Evolutionary conservation across 2,329 filamentous ascomycete genomes (phyloP).

Genomic region (Ophiocordyceps camponoti-saundersi): DNA sequence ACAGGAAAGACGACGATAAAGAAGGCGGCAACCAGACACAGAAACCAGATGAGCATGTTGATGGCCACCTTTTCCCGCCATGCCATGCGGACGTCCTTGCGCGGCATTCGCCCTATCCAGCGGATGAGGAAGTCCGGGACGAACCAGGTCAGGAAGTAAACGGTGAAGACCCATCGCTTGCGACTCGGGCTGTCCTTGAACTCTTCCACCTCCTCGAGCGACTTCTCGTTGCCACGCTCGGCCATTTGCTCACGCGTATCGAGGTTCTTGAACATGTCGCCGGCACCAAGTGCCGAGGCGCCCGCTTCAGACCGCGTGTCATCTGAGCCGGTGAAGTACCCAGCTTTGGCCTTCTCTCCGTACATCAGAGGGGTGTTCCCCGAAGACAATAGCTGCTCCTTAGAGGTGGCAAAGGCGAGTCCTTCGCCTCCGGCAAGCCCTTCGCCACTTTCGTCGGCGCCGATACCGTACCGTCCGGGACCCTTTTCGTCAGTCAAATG

Average conservation of each 20-base stretch:
- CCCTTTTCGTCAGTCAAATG: conserved; percentile 46
- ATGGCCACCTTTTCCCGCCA: conserved; percentile 98
- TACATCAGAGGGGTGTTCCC: conserved; percentile 42
- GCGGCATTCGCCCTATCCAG: conserved; percentile 64
- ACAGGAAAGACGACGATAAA: conserved; percentile 79
- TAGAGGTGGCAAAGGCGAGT: conserved; percentile 42
- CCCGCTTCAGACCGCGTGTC: conserved; percentile 86
- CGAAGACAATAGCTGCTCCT: conserved; percentile 37
- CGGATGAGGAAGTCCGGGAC: conserved; percentile 73
- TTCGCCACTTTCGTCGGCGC: conserved; percentile 48
- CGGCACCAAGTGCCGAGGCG: conserved; percentile 73
- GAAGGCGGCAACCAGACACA: conserved; percentile 63
- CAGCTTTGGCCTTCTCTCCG: conserved; percentile 58
- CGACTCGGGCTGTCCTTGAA: conserved; percentile 60
- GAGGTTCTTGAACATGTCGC: conserved; percentile 96
- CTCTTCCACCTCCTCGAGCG: conserved; percentile 80
- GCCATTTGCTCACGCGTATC: conserved; percentile 90
- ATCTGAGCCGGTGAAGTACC: conserved; percentile 69
- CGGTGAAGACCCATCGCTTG: conserved; percentile 78
- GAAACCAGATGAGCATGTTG: conserved; percentile 92
- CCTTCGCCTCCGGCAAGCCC: conserved; percentile 38
- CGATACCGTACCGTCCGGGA: conserved; percentile 20
- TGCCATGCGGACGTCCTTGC: conserved; percentile 80
- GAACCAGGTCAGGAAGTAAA: conserved; percentile 72
- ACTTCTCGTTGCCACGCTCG: conserved; percentile 83